Conservation (phyloP, 1,284 basidiomycete genomes). For the Tetrapyrgos nigripes region DNA sequence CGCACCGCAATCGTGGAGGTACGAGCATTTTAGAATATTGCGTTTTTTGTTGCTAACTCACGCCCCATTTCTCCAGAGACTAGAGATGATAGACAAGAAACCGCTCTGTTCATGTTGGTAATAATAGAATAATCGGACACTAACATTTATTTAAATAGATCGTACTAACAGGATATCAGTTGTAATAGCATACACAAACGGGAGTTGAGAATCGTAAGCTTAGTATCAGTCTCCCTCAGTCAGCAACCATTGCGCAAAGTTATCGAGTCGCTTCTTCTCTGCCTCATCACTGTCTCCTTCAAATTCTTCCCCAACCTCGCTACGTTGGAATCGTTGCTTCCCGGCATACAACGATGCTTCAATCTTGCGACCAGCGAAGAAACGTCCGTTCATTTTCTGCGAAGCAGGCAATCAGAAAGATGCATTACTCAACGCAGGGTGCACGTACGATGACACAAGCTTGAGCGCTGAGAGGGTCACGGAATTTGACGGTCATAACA, state of each 20-base stretch:
- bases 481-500: conserved; percentile 96
- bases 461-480: conserved; percentile 85
- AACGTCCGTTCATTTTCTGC: conserved; percentile 96
- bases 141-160: background rate
- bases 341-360: conserved; percentile 85
- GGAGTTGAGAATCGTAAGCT: background rate
- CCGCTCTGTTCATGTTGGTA: conserved; percentile 75
- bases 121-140: background rate
- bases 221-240: conserved; percentile 67
- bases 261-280: conserved; percentile 85
- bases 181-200: background rate
- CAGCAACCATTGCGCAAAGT: conserved; percentile 89
- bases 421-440: conserved; percentile 3
- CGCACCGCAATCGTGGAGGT: conserved; percentile 76
- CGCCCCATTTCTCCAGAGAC: conserved; percentile 51
- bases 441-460: conserved; percentile 84
- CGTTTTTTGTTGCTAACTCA: conserved; percentile 4
- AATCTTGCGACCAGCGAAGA: conserved; percentile 86
- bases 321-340: conserved; percentile 82
- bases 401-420: conserved; percentile 3
- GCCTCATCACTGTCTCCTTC: conserved; percentile 71
- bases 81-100: conserved; percentile 72
- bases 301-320: conserved; percentile 63
- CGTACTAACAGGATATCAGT: background rate
- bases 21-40: conserved; percentile 31